Evolutionary conservation across 306 rosid species (phyloP).

Genomic region (Trifolium dubium): DNA sequence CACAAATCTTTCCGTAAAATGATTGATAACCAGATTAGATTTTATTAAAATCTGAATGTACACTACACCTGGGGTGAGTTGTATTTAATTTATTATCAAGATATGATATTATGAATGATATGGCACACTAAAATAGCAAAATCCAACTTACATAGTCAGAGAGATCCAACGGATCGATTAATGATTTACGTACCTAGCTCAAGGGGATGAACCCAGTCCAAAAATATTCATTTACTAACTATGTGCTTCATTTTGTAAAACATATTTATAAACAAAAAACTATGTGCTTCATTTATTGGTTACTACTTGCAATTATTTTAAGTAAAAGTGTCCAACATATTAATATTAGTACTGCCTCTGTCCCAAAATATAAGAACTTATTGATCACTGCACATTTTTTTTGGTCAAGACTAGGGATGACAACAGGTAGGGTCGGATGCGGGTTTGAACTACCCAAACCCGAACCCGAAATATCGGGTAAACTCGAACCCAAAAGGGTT

Average conservation of each 20-base stretch:
- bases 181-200: slow-evolving; percentile 8
- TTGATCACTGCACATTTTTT: no score
- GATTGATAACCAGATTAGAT: slow-evolving; percentile 45
- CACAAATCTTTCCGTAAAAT: slow-evolving; percentile 38
- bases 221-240: no score
- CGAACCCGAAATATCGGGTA: no score
- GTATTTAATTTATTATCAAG: slow-evolving; percentile 8
- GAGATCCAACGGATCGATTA: neutral
- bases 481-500: no score
- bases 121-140: slow-evolving; percentile 35
- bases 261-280: no score
- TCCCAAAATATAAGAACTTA: no score
- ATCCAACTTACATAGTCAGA: slow-evolving; percentile 37
- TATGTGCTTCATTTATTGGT: neutral
- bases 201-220: slow-evolving; percentile 16
- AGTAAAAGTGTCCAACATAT: no score
- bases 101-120: neutral
- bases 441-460: no score
- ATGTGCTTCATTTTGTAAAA: no score
- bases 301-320: neutral
- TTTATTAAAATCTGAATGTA: slow-evolving; percentile 45
- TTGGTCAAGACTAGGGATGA: no score
- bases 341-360: no score
- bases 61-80: neutral
- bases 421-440: no score